Evolutionary conservation across 495 filamentous ascomycete genomes (phyloP).

Genomic region (Trypethelium eluteriae): DNA sequence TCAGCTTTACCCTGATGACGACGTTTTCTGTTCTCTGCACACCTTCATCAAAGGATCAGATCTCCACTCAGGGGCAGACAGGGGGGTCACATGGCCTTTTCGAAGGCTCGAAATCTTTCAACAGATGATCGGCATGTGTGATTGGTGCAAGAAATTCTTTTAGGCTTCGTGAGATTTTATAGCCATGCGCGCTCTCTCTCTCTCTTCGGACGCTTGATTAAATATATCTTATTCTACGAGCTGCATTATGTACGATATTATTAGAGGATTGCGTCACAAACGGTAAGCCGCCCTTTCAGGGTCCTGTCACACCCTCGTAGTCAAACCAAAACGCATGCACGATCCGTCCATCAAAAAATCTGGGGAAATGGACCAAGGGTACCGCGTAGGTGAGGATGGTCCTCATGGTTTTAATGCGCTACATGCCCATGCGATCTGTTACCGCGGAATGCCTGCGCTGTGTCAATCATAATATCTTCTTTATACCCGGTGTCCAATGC

Average conservation of each 20-base stretch:
- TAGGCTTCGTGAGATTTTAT: neutral
- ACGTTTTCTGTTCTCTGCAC: neutral
- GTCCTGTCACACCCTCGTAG: neutral
- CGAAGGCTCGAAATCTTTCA: neutral
- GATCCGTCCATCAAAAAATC: neutral
- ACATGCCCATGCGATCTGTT: neutral
- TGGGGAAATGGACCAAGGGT: neutral
- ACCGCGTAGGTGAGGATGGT: too few species aligned
- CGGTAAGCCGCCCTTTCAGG: neutral
- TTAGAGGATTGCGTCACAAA: conserved; percentile 2
- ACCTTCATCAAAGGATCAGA: neutral
- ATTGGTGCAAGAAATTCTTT: conserved; percentile 12
- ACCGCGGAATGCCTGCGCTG: neutral
- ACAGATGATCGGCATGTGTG: neutral
- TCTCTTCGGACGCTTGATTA: too few species aligned
- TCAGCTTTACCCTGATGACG: conserved; percentile 2
- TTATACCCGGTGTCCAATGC: neutral
- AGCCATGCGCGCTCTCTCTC: too few species aligned
- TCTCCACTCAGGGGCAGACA: neutral
- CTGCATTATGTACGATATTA: neutral
- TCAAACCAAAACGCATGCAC: too few species aligned
- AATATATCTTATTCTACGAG: too few species aligned
- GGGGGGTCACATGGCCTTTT: neutral
- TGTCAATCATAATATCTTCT: neutral
- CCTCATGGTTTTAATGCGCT: neutral